Conservation (phyloP, 768 basidiomycete genomes). For the Dioszegia hungarica region DNA sequence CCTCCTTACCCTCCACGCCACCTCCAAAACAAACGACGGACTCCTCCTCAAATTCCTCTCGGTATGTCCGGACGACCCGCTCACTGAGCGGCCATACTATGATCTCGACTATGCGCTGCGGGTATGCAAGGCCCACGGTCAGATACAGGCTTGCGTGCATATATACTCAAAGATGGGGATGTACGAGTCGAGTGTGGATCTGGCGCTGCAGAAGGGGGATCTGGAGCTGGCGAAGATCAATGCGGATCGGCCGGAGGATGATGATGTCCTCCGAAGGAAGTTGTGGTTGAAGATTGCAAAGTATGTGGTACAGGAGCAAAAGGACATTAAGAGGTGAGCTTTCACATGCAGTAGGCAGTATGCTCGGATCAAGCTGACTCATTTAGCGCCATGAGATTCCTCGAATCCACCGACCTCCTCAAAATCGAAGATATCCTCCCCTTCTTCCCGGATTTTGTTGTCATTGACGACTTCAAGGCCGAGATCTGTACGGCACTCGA, state of each 20-base stretch:
- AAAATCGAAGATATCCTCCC: slow-evolving; percentile 98
- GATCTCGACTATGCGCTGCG: slow-evolving; percentile 95
- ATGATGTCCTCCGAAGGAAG: slow-evolving; percentile 78
- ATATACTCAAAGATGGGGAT: slow-evolving; percentile 97
- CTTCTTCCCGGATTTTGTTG: slow-evolving; percentile 99
- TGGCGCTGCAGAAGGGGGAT: slow-evolving; percentile 90
- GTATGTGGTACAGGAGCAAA: slow-evolving; percentile 95
- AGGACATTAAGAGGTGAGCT: slow-evolving; percentile 93
- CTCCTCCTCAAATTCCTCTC: slow-evolving; percentile 69
- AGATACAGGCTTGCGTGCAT: slow-evolving; percentile 85
- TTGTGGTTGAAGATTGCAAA: slow-evolving; percentile 98
- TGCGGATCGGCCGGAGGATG: slow-evolving; percentile 90
- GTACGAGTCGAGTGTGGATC: slow-evolving; percentile 92
- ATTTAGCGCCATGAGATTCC: slow-evolving; percentile 85
- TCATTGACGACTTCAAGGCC: slow-evolving; percentile 99
- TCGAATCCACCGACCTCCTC: slow-evolving; percentile 87
- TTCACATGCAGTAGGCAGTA: neutral
- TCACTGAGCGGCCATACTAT: slow-evolving; percentile 83
- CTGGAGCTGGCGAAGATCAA: slow-evolving; percentile 90
- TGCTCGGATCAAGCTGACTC: slow-evolving; percentile 5
- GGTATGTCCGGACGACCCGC: slow-evolving; percentile 71
- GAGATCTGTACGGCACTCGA: slow-evolving; percentile 95
- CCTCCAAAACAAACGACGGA: slow-evolving; percentile 52
- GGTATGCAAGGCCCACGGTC: slow-evolving; percentile 73
- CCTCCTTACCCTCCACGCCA: slow-evolving; percentile 74